phyloP scores from a whole-genome alignment of 176 grass and related monocot genomes.

The Avena sativa region DNA sequence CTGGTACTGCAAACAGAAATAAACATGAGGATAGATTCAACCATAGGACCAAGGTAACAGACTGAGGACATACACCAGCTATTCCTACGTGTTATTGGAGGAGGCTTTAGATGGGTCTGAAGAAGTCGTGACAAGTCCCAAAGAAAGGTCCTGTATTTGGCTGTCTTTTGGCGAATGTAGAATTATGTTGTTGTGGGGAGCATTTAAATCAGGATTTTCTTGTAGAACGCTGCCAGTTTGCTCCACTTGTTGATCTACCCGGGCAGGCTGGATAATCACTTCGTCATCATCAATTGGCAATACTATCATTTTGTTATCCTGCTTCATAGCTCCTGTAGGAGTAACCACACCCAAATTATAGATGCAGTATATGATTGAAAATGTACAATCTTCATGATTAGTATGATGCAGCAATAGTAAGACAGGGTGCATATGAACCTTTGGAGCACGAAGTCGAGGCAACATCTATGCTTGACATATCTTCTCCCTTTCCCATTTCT shows the following conservation, averaged over 20 bases:
- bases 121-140: slow-evolving; percentile 2
- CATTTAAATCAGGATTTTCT: slow-evolving; percentile 29
- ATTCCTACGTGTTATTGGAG: slow-evolving; percentile 41
- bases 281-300: slow-evolving; percentile 20
- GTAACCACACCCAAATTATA: slow-evolving; percentile 33
- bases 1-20: slow-evolving; percentile 37
- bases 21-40: slow-evolving; percentile 6
- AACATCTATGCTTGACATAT: slow-evolving; percentile 36
- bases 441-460: slow-evolving; percentile 45
- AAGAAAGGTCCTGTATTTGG: slow-evolving; percentile 42
- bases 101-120: slow-evolving; percentile 26
- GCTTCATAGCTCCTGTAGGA: slow-evolving; percentile 33
- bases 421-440: slow-evolving; percentile 41
- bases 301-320: not conserved
- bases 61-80: not conserved
- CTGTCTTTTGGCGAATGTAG: slow-evolving; percentile 18
- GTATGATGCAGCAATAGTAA: slow-evolving; percentile 12
- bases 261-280: not conserved
- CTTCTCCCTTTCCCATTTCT: slow-evolving; percentile 18
- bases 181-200: not conserved
- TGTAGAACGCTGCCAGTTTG: not conserved
- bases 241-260: slow-evolving; percentile 14
- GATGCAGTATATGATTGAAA: not conserved
- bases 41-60: not conserved
- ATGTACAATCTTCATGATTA: not conserved